Percentiles rank a stretch among this genome's conserved stretches.
Evolutionary conservation across 2,329 filamentous ascomycete species (phyloP).

Genomic region (Ascochyta viciae-villosae): DNA sequence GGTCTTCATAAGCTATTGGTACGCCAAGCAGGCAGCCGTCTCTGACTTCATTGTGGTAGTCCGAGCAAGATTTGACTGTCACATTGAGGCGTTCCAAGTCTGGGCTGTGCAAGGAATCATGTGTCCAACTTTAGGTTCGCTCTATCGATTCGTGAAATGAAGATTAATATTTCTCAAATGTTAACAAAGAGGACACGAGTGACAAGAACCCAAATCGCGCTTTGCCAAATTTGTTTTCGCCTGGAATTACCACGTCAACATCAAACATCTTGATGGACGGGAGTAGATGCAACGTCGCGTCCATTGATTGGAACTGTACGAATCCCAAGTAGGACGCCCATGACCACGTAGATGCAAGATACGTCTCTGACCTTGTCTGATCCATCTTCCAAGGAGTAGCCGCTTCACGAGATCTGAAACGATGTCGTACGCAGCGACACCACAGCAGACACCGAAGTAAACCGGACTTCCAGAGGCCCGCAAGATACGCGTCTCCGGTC

Average conservation of each 20-base stretch:
- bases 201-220: not conserved
- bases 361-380: not conserved
- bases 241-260: not conserved
- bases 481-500: too few species aligned
- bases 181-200: not conserved
- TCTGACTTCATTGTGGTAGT: not conserved
- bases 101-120: not conserved
- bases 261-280: not conserved
- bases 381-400: not conserved
- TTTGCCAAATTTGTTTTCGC: not conserved
- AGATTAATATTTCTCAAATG: not conserved
- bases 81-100: not conserved
- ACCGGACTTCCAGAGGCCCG: too few species aligned
- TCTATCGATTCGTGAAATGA: not conserved
- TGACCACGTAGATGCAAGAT: not conserved
- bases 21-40: not conserved
- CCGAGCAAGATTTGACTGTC: not conserved
- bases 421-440: not conserved
- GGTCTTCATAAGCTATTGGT: not conserved
- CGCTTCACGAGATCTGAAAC: not conserved
- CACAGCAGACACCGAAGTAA: not conserved
- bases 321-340: not conserved
- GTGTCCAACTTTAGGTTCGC: not conserved
- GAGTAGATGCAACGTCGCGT: not conserved
- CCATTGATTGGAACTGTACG: not conserved